Evolutionary conservation across 202 grass and related monocot species (phyloP).

Genomic region (Panicum hallii): DNA sequence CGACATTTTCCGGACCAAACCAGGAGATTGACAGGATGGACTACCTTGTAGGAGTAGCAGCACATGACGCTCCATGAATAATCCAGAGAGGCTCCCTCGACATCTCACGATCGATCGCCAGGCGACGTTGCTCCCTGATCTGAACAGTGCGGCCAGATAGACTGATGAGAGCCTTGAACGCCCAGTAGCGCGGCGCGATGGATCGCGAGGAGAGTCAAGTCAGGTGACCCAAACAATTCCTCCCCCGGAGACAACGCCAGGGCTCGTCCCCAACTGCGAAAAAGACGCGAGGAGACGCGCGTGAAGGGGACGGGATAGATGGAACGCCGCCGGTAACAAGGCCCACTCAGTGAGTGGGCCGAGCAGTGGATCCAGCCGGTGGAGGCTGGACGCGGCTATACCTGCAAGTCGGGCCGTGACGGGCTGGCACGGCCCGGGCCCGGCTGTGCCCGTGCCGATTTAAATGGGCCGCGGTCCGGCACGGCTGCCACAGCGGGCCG

Average conservation of each 20-base stretch:
- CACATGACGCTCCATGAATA: not conserved
- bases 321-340: too few relatives aligned
- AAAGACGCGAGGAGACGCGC: too few relatives aligned
- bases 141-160: not conserved
- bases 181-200: not conserved
- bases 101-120: not conserved
- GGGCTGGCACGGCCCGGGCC: too few relatives aligned
- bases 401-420: too few relatives aligned
- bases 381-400: too few relatives aligned
- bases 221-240: not conserved
- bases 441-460: too few relatives aligned
- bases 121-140: not conserved
- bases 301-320: too few relatives aligned
- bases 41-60: not conserved
- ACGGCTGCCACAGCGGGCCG: too few relatives aligned
- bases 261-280: not conserved
- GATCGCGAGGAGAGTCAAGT: not conserved
- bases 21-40: not conserved
- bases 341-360: too few relatives aligned
- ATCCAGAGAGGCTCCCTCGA: conserved; percentile 13
- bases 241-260: not conserved
- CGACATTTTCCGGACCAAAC: not conserved
- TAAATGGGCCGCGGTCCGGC: too few relatives aligned
- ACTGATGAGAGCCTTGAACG: not conserved
- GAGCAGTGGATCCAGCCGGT: too few relatives aligned